Base-by-base conservation (phyloP, 139 green algal genomes). In the Zygnema circumcarinatum region DNA sequence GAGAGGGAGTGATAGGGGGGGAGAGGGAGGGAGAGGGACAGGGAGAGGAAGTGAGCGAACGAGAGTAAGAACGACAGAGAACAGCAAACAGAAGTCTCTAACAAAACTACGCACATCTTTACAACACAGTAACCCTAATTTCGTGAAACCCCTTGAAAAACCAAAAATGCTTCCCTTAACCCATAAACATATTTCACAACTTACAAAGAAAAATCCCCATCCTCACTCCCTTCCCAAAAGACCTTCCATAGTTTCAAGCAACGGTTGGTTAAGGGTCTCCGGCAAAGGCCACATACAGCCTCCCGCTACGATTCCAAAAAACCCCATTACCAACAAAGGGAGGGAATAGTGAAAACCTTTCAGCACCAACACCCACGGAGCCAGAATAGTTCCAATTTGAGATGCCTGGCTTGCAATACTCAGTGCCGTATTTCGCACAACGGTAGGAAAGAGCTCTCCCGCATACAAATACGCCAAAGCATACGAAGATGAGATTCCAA, bases 391-490 rank as follows among this genome's bases (percentile, higher is more conserved):
- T 36, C 80, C 80, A 25, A 87, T 38, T 39, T 88, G 80, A 72
- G 80, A 72, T 41, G 80, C 80, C 20, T 87, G 80, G 16, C 31
- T 89, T 39, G 36, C 33, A 76, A 88, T 39, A 38, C 80, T 76
- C 11, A 89, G 16, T 25, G 80, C 80, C 36, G 36, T 76, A 88
- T 87, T 87, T 36, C 80, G 7, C 20, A 87, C 80, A 3, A 87
- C 80, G 20, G 80, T 87, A 38, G 80, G 80, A 76, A 87, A 87
- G 7, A 87, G 16, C 76, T 87, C 80, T 11, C 33, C 36, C 74
- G 74, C 87, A 76, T 89, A 87, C 33, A 87, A 38, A 87, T 89
- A 87, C 7, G 38, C 75, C 3, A 39, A 20, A 41, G 36, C 39
- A 41, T 89, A 87, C 3, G 76, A 39, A 3, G 36, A 39, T 22